These are phyloP conservation scores for Piedraia hortae DNA, from an alignment of 2,329 filamentous ascomycete species.

Conservation along the genomic window DNA sequence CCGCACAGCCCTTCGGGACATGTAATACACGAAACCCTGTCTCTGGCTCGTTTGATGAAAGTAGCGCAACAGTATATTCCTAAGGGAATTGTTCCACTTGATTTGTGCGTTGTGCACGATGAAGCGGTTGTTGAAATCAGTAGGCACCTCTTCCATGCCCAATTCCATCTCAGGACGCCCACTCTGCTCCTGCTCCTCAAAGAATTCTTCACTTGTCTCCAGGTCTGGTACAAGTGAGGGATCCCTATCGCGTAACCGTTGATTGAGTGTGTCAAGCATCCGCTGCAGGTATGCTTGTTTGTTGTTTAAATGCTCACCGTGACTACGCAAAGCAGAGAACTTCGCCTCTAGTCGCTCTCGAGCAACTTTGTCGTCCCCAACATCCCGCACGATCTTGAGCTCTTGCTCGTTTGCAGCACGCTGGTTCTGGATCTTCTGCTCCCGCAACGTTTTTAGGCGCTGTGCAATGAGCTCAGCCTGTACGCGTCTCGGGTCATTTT, in stretches of 20 bases:
- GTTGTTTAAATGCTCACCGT: constrained; percentile 27
- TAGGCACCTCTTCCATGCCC: constrained; percentile 41
- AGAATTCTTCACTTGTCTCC: constrained; percentile 19
- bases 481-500: constrained; percentile 53
- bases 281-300: constrained; percentile 31
- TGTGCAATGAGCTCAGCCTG: constrained; percentile 65
- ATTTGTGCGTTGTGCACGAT: constrained; percentile 92
- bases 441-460: constrained; percentile 48
- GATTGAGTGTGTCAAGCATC: constrained; percentile 30
- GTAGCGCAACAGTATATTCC: constrained; percentile 90
- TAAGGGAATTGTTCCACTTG: constrained; percentile 91
- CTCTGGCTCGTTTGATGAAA: constrained; percentile 93
- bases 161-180: constrained; percentile 18
- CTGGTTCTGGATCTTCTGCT: constrained; percentile 51
- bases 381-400: constrained; percentile 27
- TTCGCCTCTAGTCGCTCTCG: constrained; percentile 29
- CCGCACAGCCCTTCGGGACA: constrained; percentile 83
- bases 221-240: constrained; percentile 18
- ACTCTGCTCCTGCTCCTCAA: constrained; percentile 23
- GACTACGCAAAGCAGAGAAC: constrained; percentile 25
- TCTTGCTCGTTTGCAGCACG: constrained; percentile 50
- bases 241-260: constrained; percentile 29
- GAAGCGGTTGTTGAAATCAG: constrained; percentile 93
- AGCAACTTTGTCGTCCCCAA: constrained; percentile 19
- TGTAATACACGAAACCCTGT: constrained; percentile 89